phyloP scores from a whole-genome alignment of 495 filamentous ascomycete genomes.

The Usnea hakonensis region DNA sequence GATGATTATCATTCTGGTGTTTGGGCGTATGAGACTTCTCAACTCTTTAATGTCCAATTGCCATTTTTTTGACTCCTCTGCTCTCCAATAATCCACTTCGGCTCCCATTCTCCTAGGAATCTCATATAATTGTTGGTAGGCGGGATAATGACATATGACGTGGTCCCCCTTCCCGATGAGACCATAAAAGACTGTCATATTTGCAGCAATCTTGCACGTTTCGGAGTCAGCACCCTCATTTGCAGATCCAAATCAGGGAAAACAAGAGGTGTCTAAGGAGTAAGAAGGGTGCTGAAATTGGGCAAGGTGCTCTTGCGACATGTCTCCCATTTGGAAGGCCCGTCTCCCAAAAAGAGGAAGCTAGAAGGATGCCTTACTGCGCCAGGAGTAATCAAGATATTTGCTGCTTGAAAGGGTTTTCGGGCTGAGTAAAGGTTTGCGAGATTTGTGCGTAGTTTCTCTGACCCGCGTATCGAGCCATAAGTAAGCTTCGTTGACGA shows the following conservation, averaged over 20 bases:
- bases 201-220: constrained; percentile 84
- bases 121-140: constrained; percentile 81
- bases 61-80: constrained; percentile 57
- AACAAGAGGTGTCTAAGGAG: too few relatives aligned
- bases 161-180: constrained; percentile 75
- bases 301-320: too few relatives aligned
- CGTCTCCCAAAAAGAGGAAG: too few relatives aligned
- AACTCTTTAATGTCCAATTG: constrained; percentile 61
- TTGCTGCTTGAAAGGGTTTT: constrained; percentile 49
- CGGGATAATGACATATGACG: constrained; percentile 83
- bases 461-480: constrained; percentile 63
- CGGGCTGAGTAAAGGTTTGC: constrained; percentile 56
- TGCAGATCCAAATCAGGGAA: too few relatives aligned
- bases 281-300: too few relatives aligned
- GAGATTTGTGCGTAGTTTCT: constrained; percentile 54
- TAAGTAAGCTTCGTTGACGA: constrained; percentile 53
- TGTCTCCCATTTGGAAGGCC: too few relatives aligned
- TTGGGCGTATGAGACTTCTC: constrained; percentile 56
- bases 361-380: too few relatives aligned
- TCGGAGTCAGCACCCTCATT: too few relatives aligned
- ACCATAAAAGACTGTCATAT: constrained; percentile 68
- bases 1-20: constrained; percentile 67
- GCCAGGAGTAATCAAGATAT: constrained; percentile 70
- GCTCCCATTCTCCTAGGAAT: constrained; percentile 73
- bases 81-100: constrained; percentile 72